Percentiles rank a stretch among this genome's conserved stretches.
Evolutionary conservation across 164 flowering plant genomes (phyloP).

Genomic region (Aristolochia contorta): DNA sequence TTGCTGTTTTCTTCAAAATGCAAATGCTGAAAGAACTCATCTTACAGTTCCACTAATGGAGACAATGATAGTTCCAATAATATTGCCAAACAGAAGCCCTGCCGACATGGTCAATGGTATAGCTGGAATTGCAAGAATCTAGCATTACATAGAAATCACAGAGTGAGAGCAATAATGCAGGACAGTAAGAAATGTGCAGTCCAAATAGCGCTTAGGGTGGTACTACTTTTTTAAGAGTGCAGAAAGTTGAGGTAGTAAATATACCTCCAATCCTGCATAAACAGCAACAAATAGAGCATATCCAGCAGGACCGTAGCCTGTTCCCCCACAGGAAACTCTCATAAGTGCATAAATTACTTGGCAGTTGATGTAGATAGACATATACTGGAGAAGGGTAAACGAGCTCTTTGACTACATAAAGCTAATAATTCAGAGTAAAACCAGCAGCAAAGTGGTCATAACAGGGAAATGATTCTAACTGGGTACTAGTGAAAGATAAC

Average conservation of each 20-base stretch:
- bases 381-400: too few relatives aligned
- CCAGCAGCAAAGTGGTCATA: too few relatives aligned
- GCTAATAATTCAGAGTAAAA: too few relatives aligned
- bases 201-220: neutral
- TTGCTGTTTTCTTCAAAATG: too few relatives aligned
- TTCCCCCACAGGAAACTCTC: neutral
- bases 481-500: too few relatives aligned
- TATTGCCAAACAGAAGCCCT: slow-evolving; percentile 83
- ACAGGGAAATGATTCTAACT: too few relatives aligned
- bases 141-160: neutral
- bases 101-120: slow-evolving; percentile 98
- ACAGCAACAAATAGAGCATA: slow-evolving; percentile 91
- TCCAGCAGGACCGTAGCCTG: slow-evolving; percentile 97
- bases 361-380: too few relatives aligned
- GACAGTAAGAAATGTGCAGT: too few relatives aligned
- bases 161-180: slow-evolving; percentile 6
- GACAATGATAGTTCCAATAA: slow-evolving; percentile 79
- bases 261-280: slow-evolving; percentile 89
- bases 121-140: slow-evolving; percentile 98
- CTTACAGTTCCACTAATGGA: slow-evolving; percentile 98
- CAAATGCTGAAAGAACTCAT: slow-evolving; percentile 1
- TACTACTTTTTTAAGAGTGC: neutral
- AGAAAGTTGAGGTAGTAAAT: neutral
- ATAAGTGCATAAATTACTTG: neutral
- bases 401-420: too few relatives aligned